These are phyloP conservation scores for Wickerhamomyces sydowiorum DNA, from an alignment of 805 yeast species.

Conservation along the genomic window DNA sequence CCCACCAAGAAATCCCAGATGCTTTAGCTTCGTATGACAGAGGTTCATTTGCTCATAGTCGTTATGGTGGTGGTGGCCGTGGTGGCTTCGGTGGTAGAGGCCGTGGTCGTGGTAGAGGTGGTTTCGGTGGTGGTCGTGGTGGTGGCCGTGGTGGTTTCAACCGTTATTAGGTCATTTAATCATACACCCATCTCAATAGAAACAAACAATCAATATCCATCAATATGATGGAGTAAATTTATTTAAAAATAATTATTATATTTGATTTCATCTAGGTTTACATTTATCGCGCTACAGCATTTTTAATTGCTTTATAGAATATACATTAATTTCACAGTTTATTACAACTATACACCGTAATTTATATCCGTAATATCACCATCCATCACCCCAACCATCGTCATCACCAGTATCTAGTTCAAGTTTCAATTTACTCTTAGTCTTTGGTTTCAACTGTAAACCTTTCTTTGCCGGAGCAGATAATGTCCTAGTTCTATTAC, in stretches of 20 bases:
- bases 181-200: no score
- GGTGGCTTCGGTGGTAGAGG: conserved; percentile 35
- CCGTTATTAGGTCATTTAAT: conserved; percentile 1
- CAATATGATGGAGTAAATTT: no score
- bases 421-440: conserved; percentile 29
- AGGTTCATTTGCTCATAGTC: conserved; percentile 30
- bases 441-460: conserved; percentile 20
- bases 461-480: conserved; percentile 11
- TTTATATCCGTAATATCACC: conserved; percentile 20
- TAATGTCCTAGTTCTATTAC: not conserved
- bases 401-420: conserved; percentile 27
- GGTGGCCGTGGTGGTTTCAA: conserved; percentile 14
- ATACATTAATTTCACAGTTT: not conserved
- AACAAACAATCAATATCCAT: no score
- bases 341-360: not conserved
- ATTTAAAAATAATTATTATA: no score
- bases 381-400: conserved; percentile 42
- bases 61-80: conserved; percentile 57
- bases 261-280: no score
- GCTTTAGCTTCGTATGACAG: conserved; percentile 72
- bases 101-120: conserved; percentile 30
- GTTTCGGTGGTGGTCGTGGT: conserved; percentile 33
- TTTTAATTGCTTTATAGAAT: not conserved
- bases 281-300: no score
- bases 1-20: conserved; percentile 84